phyloP scores from a whole-genome alignment of 1,284 basidiomycete species.

The Inonotus hispidus region DNA sequence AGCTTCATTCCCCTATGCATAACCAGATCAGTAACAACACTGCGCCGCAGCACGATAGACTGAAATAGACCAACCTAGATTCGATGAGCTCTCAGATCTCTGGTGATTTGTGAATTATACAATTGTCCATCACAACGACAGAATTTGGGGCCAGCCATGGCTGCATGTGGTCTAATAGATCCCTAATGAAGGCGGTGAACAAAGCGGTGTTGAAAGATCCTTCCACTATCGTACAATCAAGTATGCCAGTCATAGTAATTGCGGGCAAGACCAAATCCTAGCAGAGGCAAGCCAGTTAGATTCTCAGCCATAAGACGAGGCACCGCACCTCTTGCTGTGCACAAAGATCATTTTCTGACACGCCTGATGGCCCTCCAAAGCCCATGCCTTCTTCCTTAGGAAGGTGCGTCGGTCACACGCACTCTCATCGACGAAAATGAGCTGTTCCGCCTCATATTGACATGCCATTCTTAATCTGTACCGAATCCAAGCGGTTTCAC shows the following conservation, averaged over 20 bases:
- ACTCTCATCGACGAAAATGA: too few relatives aligned
- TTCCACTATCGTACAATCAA: constrained; percentile 21
- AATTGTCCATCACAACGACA: constrained; percentile 34
- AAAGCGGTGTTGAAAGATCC: constrained; percentile 24
- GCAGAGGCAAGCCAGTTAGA: constrained; percentile 12
- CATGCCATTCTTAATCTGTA: constrained; percentile 23
- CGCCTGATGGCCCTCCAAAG: constrained; percentile 25
- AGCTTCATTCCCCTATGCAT: neutral
- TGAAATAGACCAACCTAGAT: neutral
- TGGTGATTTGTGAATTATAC: constrained; percentile 27
- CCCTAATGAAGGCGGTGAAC: constrained; percentile 27
- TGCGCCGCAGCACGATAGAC: too few relatives aligned
- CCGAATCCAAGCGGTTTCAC: constrained; percentile 21
- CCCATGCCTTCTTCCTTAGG: constrained; percentile 27
- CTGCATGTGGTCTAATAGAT: constrained; percentile 29
- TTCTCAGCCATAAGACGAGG: neutral
- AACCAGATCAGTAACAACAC: neutral
- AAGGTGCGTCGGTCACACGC: constrained; percentile 18
- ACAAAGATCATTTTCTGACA: constrained; percentile 28
- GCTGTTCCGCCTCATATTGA: constrained; percentile 18
- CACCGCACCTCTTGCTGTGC: constrained; percentile 27
- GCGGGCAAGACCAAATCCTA: constrained; percentile 24
- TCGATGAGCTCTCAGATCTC: constrained; percentile 25
- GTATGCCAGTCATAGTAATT: constrained; percentile 27
- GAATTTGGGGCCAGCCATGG: constrained; percentile 26